phyloP scores from a whole-genome alignment of 2,329 filamentous ascomycete genomes.

The Proliferodiscus dingleyae region DNA sequence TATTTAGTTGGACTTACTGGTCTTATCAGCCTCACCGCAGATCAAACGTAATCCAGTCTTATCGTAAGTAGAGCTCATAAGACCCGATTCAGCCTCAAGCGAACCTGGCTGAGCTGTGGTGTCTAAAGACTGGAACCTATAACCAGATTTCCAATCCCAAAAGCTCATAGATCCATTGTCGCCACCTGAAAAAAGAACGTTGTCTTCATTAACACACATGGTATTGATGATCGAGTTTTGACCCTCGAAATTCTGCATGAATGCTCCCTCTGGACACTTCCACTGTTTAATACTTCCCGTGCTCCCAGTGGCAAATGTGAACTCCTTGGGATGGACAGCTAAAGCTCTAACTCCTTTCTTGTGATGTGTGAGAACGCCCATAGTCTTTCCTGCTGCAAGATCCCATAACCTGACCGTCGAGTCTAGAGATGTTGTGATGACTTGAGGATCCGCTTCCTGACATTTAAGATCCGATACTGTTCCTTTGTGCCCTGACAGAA shows the following conservation, averaged over 20 bases:
- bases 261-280: slow-evolving; percentile 96
- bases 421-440: slow-evolving; percentile 91
- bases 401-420: slow-evolving; percentile 92
- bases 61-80: slow-evolving; percentile 94
- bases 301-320: slow-evolving; percentile 91
- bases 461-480: slow-evolving; percentile 87
- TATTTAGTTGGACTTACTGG: slow-evolving; percentile 48
- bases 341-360: slow-evolving; percentile 93
- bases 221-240: slow-evolving; percentile 97
- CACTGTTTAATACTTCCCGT: slow-evolving; percentile 97
- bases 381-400: slow-evolving; percentile 89
- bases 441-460: slow-evolving; percentile 93
- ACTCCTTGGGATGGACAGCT: slow-evolving; percentile 82
- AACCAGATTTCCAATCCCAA: slow-evolving; percentile 98
- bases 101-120: slow-evolving; percentile 92
- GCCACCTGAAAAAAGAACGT: slow-evolving; percentile 86
- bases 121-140: slow-evolving; percentile 85
- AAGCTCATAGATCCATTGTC: slow-evolving; percentile 97
- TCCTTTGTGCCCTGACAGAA: slow-evolving; percentile 82
- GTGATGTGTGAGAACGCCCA: slow-evolving; percentile 94
- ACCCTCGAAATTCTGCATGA: slow-evolving; percentile 98
- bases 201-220: slow-evolving; percentile 86
- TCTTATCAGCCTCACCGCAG: slow-evolving; percentile 94
- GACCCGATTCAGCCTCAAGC: slow-evolving; percentile 86
- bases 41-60: slow-evolving; percentile 83